Conservation (phyloP, 1,284 basidiomycete species). For the Boletus semigastroideus region DNA sequence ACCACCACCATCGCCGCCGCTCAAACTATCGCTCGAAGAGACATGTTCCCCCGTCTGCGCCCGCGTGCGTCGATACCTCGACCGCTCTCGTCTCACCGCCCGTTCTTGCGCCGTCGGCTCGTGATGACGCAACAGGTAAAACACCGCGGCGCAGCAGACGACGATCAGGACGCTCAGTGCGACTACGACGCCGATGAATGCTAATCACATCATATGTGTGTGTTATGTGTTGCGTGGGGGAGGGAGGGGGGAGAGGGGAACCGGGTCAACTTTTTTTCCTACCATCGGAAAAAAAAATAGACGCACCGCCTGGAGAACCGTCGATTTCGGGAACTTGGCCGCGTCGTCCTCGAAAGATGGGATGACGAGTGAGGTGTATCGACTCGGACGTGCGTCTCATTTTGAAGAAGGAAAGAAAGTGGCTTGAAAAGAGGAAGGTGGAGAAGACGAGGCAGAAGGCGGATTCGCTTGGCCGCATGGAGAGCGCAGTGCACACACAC, state of each 20-base stretch:
- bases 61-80: conserved; percentile 18
- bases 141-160: conserved; percentile 41
- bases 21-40: too few relatives aligned
- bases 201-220: conserved; percentile 24
- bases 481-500: too few relatives aligned
- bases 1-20: too few relatives aligned
- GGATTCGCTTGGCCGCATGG: too few relatives aligned
- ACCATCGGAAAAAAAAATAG: background rate
- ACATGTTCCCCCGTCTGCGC: conserved; percentile 8
- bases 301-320: conserved; percentile 46
- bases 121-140: conserved; percentile 44
- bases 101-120: conserved; percentile 35
- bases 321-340: conserved; percentile 41
- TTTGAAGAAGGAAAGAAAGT: background rate
- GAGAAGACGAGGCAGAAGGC: background rate
- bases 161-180: conserved; percentile 45
- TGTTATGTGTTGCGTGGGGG: too few relatives aligned
- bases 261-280: background rate
- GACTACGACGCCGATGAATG: conserved; percentile 49
- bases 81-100: conserved; percentile 21
- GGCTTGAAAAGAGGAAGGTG: too few relatives aligned
- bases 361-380: background rate
- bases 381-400: conserved; percentile 2
- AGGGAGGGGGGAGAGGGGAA: background rate
- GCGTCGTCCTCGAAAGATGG: conserved; percentile 4